Conservation (phyloP, 78 protist genomes). For the Cavenderia fasciculata region DNA sequence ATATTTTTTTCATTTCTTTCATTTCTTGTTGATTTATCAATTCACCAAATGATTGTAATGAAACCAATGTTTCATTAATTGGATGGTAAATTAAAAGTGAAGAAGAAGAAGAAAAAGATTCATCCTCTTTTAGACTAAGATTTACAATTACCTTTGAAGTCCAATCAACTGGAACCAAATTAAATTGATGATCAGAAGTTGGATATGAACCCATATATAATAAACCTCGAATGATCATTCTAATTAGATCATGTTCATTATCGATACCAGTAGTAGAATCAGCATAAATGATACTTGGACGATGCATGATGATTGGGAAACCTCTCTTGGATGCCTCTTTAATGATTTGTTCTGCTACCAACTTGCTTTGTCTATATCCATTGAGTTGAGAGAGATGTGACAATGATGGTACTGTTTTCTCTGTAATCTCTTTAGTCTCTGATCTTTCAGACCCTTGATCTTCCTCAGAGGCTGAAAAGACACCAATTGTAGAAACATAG, state of each 20-base stretch:
- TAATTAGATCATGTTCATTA: slow-evolving; percentile 9
- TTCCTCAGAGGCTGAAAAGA: too few species aligned
- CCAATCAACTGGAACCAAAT: slow-evolving; percentile 69
- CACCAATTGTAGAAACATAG: slow-evolving; percentile 4
- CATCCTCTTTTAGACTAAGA: background rate
- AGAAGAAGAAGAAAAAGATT: background rate
- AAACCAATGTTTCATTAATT: background rate
- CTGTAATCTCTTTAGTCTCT: background rate
- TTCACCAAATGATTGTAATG: background rate
- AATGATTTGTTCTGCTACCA: slow-evolving; percentile 2
- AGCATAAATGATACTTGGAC: slow-evolving; percentile 17
- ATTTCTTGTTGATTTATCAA: background rate
- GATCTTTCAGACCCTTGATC: too few species aligned
- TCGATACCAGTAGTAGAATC: background rate
- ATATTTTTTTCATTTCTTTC: background rate
- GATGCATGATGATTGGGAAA: background rate
- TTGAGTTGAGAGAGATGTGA: background rate
- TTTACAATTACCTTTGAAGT: background rate
- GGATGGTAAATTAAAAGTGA: background rate
- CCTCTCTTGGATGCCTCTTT: background rate
- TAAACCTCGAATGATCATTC: background rate
- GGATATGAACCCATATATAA: background rate
- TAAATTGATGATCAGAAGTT: background rate
- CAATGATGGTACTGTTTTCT: background rate
- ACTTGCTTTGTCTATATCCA: slow-evolving; percentile 6